Conservation (phyloP, 371 early-diverging fungal species). For the Actinomucor elegans region DNA sequence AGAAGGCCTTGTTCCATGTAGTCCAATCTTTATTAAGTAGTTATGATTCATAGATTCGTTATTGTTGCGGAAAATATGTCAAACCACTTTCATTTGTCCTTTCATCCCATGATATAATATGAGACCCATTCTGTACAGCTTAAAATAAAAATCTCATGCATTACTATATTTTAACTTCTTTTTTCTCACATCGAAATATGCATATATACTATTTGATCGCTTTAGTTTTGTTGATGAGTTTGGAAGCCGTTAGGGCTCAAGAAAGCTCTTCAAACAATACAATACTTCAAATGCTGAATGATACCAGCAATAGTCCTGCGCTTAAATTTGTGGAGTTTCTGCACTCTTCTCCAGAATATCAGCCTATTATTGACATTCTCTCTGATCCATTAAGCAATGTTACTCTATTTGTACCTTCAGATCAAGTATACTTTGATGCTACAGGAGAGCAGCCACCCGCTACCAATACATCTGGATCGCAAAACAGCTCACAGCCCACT, state of each 20-base stretch:
- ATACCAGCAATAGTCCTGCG: slow-evolving; percentile 33
- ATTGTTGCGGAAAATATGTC: too few relatives aligned
- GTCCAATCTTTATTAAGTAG: too few relatives aligned
- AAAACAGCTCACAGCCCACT: neutral
- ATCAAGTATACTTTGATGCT: slow-evolving; percentile 13
- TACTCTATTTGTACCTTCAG: slow-evolving; percentile 37
- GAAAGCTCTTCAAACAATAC: slow-evolving; percentile 1
- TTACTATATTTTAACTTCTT: neutral
- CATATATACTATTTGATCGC: neutral
- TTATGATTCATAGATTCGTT: too few relatives aligned
- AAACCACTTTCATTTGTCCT: too few relatives aligned
- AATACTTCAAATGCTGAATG: slow-evolving; percentile 28
- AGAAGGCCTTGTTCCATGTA: too few relatives aligned
- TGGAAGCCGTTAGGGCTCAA: neutral
- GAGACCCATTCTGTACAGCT: neutral
- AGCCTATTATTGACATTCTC: slow-evolving; percentile 26
- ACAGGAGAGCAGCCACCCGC: neutral
- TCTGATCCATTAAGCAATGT: slow-evolving; percentile 22
- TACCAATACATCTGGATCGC: neutral
- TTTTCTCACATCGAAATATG: neutral
- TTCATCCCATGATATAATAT: neutral
- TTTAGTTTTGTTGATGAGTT: neutral
- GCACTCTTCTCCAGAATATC: slow-evolving; percentile 26
- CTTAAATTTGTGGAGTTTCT: slow-evolving; percentile 25
- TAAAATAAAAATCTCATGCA: neutral